phyloP scores from a whole-genome alignment of 192 early-diverging fungal species.

The Backusella parvicylindrica region DNA sequence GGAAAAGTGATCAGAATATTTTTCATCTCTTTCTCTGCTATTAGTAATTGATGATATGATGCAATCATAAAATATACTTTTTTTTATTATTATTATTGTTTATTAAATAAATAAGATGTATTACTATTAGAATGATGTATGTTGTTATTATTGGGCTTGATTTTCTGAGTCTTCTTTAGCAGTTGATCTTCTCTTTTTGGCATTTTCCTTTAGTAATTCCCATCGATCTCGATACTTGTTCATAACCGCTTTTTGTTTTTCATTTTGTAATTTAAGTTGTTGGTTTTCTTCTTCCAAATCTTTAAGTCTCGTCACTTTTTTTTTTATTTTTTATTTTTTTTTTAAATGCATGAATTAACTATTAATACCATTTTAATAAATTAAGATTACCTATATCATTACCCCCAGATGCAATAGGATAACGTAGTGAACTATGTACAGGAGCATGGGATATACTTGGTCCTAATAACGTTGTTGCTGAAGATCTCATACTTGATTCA shows the following conservation, averaged over 20 bases:
- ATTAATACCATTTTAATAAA: not conserved
- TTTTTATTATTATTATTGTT: not conserved
- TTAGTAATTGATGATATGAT: too few species aligned
- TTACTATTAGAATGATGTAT: not conserved
- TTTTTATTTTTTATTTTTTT: not conserved
- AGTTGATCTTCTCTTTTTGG: slow-evolving; percentile 44
- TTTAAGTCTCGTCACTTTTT: slow-evolving; percentile 33
- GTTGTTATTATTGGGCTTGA: not conserved
- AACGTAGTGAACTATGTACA: not conserved
- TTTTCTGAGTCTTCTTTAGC: not conserved
- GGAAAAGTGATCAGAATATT: too few species aligned
- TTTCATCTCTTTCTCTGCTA: too few species aligned
- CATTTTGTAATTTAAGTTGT: slow-evolving; percentile 40
- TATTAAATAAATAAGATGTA: not conserved
- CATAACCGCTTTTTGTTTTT: slow-evolving; percentile 51
- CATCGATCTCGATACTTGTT: slow-evolving; percentile 73
- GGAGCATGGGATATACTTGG: not conserved
- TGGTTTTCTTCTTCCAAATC: slow-evolving; percentile 63
- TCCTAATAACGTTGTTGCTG: not conserved
- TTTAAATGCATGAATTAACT: not conserved
- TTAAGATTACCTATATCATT: not conserved
- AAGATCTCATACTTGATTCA: slow-evolving; percentile 33
- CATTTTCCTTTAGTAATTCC: slow-evolving; percentile 76
- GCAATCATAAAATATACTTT: not conserved
- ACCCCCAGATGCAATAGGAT: not conserved